Evolutionary conservation across 352 stramenopile species (phyloP), one percentile per base, ranked within the genome.

Genomic region (Phytopythium mirpurense): DNA sequence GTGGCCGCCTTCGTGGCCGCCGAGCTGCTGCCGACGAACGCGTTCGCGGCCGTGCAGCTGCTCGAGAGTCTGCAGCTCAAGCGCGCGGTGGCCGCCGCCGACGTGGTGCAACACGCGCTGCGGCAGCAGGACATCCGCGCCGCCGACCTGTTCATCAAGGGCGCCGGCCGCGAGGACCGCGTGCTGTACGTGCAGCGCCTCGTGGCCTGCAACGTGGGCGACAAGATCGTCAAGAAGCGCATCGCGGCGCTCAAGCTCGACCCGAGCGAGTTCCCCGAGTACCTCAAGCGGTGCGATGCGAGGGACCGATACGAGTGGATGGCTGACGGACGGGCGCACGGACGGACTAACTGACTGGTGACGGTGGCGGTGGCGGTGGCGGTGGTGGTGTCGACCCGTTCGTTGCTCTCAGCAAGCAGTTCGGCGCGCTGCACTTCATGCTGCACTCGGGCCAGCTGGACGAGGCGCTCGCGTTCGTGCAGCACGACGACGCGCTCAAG

Each of bases 171-270:
- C 9, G 54, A 60, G 18, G 67, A 69, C 4, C 82, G 89, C 56
- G 44, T 63, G 10, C 10, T 58, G 36, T 86, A 74, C 44, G 58
- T 92, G 24, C 64, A 82, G 38, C 63, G 72, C 53, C 57, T 93
- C 18, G 69, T 92, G 12, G 51, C 74, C 31, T 15, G 43, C 41
- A 62, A 73, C 32, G 51, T 74, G 9, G 49, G 67, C 11, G 76
- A 90, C 62, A 89, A 90, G 61, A 47, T 86, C 36, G 75, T 90
- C 60, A 86, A 86, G 57, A 88, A 87, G 58, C 66, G 79, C 18
- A 58, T 93, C 15, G 63, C 59, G 36, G 64, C 70, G 12, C 89
- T 90, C 59, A 72, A 78, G 31, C 27, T 93, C 12, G 53, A 74
- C 19, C 58, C 71, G 8, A 69, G 65, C 23, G 67, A 60, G 12